Evolutionary conservation across 2,329 filamentous ascomycete genomes (phyloP).

Genomic region (Trichoderma endophyticum): DNA sequence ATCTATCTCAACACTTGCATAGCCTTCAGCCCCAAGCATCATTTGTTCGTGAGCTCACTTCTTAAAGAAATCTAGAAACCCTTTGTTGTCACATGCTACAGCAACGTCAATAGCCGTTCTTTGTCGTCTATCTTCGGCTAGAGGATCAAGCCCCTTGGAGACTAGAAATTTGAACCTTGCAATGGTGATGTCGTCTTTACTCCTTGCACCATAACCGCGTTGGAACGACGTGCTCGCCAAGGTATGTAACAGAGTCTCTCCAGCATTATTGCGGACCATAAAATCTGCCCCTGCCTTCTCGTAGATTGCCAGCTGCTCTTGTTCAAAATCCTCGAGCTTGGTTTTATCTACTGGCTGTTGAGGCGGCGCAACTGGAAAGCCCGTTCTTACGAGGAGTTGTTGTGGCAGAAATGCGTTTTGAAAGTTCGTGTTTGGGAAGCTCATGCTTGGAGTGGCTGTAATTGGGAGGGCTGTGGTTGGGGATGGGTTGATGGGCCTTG

Average conservation of each 20-base stretch:
- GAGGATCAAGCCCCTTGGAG: slow-evolving; percentile 28
- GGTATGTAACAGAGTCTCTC: background rate
- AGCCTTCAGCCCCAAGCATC: background rate
- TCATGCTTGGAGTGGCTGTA: background rate
- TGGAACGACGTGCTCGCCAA: background rate
- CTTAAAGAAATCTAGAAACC: slow-evolving; percentile 29
- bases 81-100: slow-evolving; percentile 28
- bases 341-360: background rate
- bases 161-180: slow-evolving; percentile 27
- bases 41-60: background rate
- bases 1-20: background rate
- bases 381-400: background rate
- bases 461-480: background rate
- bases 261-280: background rate
- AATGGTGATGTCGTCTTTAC: slow-evolving; percentile 12
- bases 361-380: background rate
- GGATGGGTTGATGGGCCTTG: too few species aligned
- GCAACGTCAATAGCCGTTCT: slow-evolving; percentile 36
- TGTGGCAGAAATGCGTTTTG: background rate
- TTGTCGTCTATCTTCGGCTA: slow-evolving; percentile 28
- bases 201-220: background rate
- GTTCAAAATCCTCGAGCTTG: background rate
- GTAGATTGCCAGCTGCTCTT: background rate
- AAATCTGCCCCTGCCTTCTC: background rate
- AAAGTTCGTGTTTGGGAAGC: background rate